These are phyloP conservation scores for Parafenestella ontariensis DNA, from an alignment of 2,329 filamentous ascomycete species.

Conservation along the genomic window DNA sequence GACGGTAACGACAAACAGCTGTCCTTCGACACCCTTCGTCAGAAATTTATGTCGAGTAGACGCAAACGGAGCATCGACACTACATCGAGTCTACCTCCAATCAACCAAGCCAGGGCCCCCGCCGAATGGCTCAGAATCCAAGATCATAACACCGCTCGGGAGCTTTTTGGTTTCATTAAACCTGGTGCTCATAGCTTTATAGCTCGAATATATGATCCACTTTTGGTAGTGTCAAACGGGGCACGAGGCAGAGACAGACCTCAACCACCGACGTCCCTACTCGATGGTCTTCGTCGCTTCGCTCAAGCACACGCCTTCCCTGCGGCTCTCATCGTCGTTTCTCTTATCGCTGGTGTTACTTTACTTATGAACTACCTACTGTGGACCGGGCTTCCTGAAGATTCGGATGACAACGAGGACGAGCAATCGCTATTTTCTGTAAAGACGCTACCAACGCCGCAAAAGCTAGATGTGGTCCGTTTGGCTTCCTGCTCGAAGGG, in stretches of 20 bases:
- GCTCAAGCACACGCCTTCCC: conserved; percentile 72
- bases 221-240: conserved; percentile 74
- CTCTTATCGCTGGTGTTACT: conserved; percentile 69
- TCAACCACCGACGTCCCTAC: conserved; percentile 57
- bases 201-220: conserved; percentile 75
- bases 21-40: conserved; percentile 31
- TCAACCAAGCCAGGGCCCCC: conserved; percentile 78
- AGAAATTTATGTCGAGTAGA: conserved; percentile 30
- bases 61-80: conserved; percentile 19
- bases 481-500: conserved; percentile 69
- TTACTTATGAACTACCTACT: conserved; percentile 77
- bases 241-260: conserved; percentile 68
- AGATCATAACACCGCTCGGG: conserved; percentile 78
- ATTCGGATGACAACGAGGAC: conserved; percentile 55
- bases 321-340: conserved; percentile 69
- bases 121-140: conserved; percentile 78
- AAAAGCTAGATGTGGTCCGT: conserved; percentile 73
- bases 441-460: conserved; percentile 67
- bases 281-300: conserved; percentile 58
- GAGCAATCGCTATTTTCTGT: conserved; percentile 64
- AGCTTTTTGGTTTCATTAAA: conserved; percentile 78
- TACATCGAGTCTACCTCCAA: conserved; percentile 57
- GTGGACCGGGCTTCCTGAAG: conserved; percentile 64
- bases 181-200: conserved; percentile 74
- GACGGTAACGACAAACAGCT: conserved; percentile 59